A percentile compares a stretch with the other conserved stretches of the same genome.
Evolutionary conservation across 768 basidiomycete species (phyloP).

Genomic region (Suillus alpinus): DNA sequence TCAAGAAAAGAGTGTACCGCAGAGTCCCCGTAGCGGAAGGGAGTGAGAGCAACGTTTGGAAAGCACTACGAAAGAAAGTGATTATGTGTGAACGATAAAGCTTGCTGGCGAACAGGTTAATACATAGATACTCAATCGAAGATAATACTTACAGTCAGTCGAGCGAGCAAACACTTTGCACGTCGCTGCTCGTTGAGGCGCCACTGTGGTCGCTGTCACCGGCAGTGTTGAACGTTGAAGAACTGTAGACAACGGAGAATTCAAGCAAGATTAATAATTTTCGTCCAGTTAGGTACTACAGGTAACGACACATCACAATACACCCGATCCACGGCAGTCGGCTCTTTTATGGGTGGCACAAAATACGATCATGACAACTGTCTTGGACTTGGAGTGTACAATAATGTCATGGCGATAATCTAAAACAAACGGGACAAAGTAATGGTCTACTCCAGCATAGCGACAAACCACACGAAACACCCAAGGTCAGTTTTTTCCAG

Average conservation of each 20-base stretch:
- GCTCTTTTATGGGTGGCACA: not conserved
- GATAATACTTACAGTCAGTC: not conserved
- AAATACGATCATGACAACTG: not conserved
- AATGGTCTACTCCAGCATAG: not conserved
- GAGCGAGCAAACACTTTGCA: not conserved
- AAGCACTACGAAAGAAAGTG: not conserved
- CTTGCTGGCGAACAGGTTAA: not conserved
- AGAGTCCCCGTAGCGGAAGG: conserved; percentile 23
- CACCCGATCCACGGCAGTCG: not conserved
- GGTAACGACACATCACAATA: not conserved
- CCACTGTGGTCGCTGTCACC: not conserved
- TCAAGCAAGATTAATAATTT: not conserved
- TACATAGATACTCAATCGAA: not conserved
- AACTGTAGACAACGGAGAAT: not conserved
- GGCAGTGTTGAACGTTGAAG: not conserved
- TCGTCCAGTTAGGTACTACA: not conserved
- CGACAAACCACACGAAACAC: not conserved
- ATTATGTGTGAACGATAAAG: not conserved
- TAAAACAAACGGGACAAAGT: not conserved
- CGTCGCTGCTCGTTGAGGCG: not conserved
- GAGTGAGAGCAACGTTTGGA: conserved; percentile 8
- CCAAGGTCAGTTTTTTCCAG: not conserved
- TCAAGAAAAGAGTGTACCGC: conserved; percentile 18
- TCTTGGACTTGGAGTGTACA: not conserved
- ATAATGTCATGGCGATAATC: not conserved